phyloP scores from a whole-genome alignment of 2,329 filamentous ascomycete species.

The Aureobasidium mangrovei region DNA sequence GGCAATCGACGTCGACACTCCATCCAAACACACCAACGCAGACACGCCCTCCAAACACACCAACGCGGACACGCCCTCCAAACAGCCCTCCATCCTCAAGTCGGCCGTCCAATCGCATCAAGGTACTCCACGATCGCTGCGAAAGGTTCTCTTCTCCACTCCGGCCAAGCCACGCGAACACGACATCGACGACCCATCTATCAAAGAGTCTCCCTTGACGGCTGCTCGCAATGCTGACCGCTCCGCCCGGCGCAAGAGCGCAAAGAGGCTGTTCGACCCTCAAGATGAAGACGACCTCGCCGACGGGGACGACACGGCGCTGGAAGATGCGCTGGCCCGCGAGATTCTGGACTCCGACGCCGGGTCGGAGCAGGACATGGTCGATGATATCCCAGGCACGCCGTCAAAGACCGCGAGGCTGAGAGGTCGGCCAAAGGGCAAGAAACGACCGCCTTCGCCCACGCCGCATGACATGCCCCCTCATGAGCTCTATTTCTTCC shows the following conservation, averaged over 20 bases:
- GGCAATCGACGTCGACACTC: conserved; percentile 3
- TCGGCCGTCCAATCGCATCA: conserved; percentile 21
- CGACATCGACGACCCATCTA: conserved; percentile 35
- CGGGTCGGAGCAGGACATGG: conserved; percentile 25
- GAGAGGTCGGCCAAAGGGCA: conserved; percentile 47
- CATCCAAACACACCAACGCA: conserved; percentile 4
- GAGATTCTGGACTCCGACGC: conserved; percentile 51
- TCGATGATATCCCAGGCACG: conserved; percentile 35
- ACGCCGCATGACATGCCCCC: conserved; percentile 74
- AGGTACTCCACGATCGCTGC: conserved; percentile 35
- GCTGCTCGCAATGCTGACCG: conserved; percentile 65
- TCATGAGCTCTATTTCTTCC: conserved; percentile 88
- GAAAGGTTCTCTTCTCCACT: conserved; percentile 40
- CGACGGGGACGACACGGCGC: conserved; percentile 43
- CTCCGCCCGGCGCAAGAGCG: conserved; percentile 80
- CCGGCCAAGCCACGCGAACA: conserved; percentile 31
- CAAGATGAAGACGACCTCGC: conserved; percentile 57
- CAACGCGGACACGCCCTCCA: conserved; percentile 23
- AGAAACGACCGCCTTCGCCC: conserved; percentile 53
- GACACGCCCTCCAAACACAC: conserved; percentile 11
- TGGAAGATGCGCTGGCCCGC: conserved; percentile 57
- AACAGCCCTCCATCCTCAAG: conserved; percentile 28
- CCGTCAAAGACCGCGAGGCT: conserved; percentile 34
- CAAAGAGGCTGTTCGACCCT: conserved; percentile 62
- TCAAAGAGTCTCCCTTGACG: conserved; percentile 40